These are phyloP conservation scores for Coelastrella sp. DNA, from an alignment of 139 green algal genomes.

Conservation along the genomic window DNA sequence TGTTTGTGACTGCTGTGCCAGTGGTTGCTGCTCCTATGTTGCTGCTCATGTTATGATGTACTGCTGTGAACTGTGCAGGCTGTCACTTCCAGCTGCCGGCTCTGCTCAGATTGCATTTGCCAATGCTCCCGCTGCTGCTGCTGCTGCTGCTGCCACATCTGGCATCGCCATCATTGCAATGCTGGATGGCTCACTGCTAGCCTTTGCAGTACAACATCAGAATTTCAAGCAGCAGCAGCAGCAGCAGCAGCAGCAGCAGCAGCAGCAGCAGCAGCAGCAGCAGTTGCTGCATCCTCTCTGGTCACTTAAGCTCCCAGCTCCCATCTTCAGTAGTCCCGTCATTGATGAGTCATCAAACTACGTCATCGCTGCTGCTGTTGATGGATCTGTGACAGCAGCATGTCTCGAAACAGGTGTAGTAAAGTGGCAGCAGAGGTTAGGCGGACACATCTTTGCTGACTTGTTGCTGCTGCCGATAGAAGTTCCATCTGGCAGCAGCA, in stretches of 20 bases:
- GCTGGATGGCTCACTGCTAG: constrained; percentile 13
- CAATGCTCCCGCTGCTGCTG: neutral
- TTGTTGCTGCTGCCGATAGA: constrained; percentile 40
- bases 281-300: neutral
- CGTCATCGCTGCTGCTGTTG: neutral
- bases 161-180: neutral
- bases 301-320: neutral
- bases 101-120: constrained; percentile 6
- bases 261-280: constrained; percentile 1
- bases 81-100: constrained; percentile 7
- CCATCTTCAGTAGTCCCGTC: constrained; percentile 19
- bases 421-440: neutral
- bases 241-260: constrained; percentile 13
- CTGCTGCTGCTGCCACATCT: constrained; percentile 8
- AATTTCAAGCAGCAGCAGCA: constrained; percentile 20
- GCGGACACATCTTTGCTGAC: constrained; percentile 49
- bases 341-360: neutral
- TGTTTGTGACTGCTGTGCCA: too few relatives aligned
- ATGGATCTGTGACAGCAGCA: constrained; percentile 1
- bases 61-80: neutral
- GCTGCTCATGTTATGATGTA: neutral
- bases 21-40: neutral
- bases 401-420: neutral
- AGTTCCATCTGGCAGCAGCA: neutral
- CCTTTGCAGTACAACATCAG: neutral